Evolutionary conservation across 2,329 filamentous ascomycete genomes (phyloP), one percentile per base, ranked within the genome.

Genomic region (Ceratocystis ficicola): DNA sequence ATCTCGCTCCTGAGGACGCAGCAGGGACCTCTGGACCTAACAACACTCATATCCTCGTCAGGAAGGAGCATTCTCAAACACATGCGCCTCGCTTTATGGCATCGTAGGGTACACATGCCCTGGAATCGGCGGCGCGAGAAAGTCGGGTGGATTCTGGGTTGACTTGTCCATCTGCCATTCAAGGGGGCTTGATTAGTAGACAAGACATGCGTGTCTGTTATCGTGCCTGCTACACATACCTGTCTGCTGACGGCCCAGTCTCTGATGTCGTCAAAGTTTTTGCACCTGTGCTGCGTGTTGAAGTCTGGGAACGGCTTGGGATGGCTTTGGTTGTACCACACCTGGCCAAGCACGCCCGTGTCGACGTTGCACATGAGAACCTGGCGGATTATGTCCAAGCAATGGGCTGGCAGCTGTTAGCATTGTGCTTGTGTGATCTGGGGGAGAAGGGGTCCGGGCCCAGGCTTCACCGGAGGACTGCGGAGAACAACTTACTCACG

Each of bases 321-420:
- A 7, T 76, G 72, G 1, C 75, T 70, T 2, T 73, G 72, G 28
- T 82, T 75, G 44, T 78, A 79, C 83, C 83, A 86, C 5, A 86
- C 78, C 69, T 86, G 83, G 12, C 83, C 83, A 0, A 86, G 75
- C 0, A 86, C 78, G 1, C 79, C 83, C 2, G 82, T 79, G 69
- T 86, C 84, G 22, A 81, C 76, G 32, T 79, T 82, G 72, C 84
- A 86, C 81, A 86, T 86, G 15, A 86, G 76, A 17, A 84, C 80
- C 71, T 86, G 83, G 0, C 83, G 80, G 57, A 86, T 67, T 2
- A 81, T 82, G 68, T 86, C 84, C 41, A 86, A 74, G 67, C 84
- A 86, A 68, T 86, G 83, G 4, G 80, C 79, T 81, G 62, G 7
- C 25, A 41, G 2, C 12, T 12, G 62, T 41, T 63, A 68, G 36